A percentile compares a stretch with the other conserved stretches of the same genome.
These are phyloP conservation scores for Lyophyllum semitale DNA, from an alignment of 768 basidiomycete genomes.

Conservation along the genomic window DNA sequence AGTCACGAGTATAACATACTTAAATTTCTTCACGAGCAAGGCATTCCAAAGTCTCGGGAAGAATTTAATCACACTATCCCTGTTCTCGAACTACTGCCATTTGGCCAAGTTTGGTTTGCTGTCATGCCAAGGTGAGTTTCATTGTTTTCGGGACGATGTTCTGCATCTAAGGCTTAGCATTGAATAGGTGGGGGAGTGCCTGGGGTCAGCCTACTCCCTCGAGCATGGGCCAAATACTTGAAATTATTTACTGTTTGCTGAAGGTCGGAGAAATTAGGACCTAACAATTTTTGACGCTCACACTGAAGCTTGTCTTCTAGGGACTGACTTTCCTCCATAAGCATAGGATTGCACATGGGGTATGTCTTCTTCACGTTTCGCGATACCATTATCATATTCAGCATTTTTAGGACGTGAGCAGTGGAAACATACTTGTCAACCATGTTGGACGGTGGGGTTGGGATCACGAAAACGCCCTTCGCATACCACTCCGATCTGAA, in stretches of 20 bases:
- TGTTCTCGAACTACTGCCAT: slow-evolving; percentile 22
- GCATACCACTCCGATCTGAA: slow-evolving; percentile 5
- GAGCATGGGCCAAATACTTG: slow-evolving; percentile 9
- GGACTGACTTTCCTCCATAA: slow-evolving; percentile 21
- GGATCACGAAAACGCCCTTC: not conserved
- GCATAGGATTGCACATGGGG: slow-evolving; percentile 22
- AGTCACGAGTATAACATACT: slow-evolving; percentile 3
- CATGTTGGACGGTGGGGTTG: slow-evolving; percentile 3
- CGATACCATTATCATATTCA: not conserved
- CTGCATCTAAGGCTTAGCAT: not conserved
- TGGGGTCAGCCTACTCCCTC: not conserved
- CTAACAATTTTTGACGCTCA: not conserved
- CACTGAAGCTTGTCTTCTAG: not conserved
- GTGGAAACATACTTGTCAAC: slow-evolving; percentile 20
- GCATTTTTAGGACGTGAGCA: slow-evolving; percentile 10
- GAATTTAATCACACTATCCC: slow-evolving; percentile 20
- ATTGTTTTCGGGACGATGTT: not conserved
- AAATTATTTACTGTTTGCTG: slow-evolving; percentile 19
- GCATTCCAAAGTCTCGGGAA: not conserved
- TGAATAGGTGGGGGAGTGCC: slow-evolving; percentile 17
- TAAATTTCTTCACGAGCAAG: not conserved
- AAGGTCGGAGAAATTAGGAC: slow-evolving; percentile 7
- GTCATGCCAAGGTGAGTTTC: slow-evolving; percentile 29
- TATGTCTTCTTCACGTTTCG: slow-evolving; percentile 5
- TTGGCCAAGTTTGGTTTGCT: slow-evolving; percentile 23